Evolutionary conservation across 805 yeast genomes (phyloP).

Genomic region (Kodamaea restingae): DNA sequence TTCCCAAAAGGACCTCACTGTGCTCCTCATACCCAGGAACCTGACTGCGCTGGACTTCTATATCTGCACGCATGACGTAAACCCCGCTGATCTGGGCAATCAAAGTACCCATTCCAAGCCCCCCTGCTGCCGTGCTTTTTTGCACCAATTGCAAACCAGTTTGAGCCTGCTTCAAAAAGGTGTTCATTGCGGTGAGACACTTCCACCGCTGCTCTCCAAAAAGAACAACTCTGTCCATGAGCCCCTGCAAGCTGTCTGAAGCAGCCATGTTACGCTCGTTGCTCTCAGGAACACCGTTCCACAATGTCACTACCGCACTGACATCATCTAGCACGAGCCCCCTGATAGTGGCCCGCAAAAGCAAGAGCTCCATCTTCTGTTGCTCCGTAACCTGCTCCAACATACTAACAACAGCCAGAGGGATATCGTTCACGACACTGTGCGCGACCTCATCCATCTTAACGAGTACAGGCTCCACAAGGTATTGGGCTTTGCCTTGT

Average conservation of each 20-base stretch:
- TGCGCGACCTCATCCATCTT: conserved; percentile 14
- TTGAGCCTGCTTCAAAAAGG: conserved; percentile 36
- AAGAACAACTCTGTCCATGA: conserved; percentile 34
- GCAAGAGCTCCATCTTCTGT: conserved; percentile 28
- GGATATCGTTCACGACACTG: conserved; percentile 7
- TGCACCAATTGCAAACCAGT: conserved; percentile 17
- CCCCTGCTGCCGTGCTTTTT: conserved; percentile 14
- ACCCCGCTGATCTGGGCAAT: conserved; percentile 39
- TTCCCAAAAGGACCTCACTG: conserved; percentile 29
- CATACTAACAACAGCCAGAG: conserved; percentile 16
- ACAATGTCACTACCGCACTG: conserved; percentile 23
- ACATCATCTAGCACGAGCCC: conserved; percentile 27
- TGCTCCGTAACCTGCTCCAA: conserved; percentile 24
- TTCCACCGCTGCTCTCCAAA: conserved; percentile 31
- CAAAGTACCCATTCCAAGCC: conserved; percentile 27
- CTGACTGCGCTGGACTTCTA: conserved; percentile 47
- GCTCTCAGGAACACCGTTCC: conserved; percentile 33
- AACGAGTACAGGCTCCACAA: not conserved
- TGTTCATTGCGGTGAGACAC: conserved; percentile 34
- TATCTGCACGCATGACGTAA: conserved; percentile 49
- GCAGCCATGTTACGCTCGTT: conserved; percentile 38
- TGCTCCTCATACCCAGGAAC: conserved; percentile 23
- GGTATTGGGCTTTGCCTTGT: not conserved
- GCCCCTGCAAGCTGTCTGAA: conserved; percentile 41
- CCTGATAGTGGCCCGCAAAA: conserved; percentile 24